These are phyloP conservation scores for Alternaria dauci DNA, from an alignment of 2,329 filamentous ascomycete genomes.

Conservation along the genomic window DNA sequence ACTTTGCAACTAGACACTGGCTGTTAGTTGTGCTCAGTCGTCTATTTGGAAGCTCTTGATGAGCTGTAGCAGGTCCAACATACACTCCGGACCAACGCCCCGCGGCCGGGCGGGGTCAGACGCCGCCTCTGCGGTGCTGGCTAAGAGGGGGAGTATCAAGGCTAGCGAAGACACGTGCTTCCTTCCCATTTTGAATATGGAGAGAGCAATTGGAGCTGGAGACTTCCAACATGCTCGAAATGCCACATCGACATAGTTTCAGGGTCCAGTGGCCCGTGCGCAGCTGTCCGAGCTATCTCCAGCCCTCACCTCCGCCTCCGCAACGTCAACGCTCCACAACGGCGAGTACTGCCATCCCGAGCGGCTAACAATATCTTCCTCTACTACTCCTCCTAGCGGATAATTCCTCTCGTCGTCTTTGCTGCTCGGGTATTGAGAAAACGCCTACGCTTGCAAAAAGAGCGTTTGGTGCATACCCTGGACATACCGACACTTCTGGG, in stretches of 20 bases:
- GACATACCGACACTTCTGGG: neutral
- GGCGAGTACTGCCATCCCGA: neutral
- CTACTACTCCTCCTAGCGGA: neutral
- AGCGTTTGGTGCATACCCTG: neutral
- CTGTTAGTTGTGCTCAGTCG: neutral
- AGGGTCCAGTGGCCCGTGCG: conserved; percentile 24
- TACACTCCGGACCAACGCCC: conserved; percentile 92
- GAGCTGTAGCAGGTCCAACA: conserved; percentile 51
- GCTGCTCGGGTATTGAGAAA: no score
- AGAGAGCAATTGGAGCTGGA: conserved; percentile 36
- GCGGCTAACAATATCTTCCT: neutral
- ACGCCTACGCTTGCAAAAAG: neutral
- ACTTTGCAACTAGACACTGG: conserved; percentile 74
- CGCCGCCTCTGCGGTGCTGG: conserved; percentile 57
- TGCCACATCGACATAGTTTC: conserved; percentile 35
- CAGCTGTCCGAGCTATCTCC: conserved; percentile 4
- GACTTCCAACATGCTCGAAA: conserved; percentile 20
- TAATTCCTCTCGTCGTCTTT: neutral
- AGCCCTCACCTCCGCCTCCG: conserved; percentile 3
- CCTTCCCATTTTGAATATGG: conserved; percentile 41
- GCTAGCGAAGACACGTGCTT: conserved; percentile 41
- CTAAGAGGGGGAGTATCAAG: conserved; percentile 40
- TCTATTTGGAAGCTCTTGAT: neutral
- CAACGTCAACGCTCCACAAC: neutral
- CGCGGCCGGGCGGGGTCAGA: conserved; percentile 75